Conservation (phyloP, 2,329 filamentous ascomycete genomes). For the Trichoderma breve region DNA sequence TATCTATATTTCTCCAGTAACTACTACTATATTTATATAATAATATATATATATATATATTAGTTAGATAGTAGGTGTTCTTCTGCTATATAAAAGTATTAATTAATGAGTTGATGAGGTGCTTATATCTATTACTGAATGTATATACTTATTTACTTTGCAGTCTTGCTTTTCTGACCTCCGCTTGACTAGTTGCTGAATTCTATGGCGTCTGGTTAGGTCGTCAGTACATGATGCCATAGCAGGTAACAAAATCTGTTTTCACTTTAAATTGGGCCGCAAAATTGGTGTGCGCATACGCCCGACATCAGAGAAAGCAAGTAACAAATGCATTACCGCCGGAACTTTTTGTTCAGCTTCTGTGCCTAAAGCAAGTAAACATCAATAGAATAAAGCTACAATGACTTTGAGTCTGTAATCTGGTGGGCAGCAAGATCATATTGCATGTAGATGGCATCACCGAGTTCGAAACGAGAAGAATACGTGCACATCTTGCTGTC, state of each 20-base stretch:
- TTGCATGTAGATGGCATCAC: neutral
- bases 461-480: neutral
- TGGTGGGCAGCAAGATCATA: neutral
- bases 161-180: too few relatives aligned
- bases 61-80: too few relatives aligned
- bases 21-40: too few relatives aligned
- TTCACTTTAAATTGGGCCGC: neutral
- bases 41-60: too few relatives aligned
- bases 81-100: too few relatives aligned
- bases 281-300: neutral
- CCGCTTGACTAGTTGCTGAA: neutral
- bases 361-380: neutral
- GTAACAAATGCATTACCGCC: neutral
- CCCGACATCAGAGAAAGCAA: neutral
- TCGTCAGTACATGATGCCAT: neutral
- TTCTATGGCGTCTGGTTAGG: too few relatives aligned
- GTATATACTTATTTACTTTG: too few relatives aligned
- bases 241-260: neutral
- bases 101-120: too few relatives aligned
- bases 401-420: neutral
- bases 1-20: too few relatives aligned
- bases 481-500: neutral
- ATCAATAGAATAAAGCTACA: neutral
- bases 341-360: neutral
- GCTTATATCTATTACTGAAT: too few relatives aligned